phyloP scores from a whole-genome alignment of 257 asterid genomes.

The Verbascum thapsus region DNA sequence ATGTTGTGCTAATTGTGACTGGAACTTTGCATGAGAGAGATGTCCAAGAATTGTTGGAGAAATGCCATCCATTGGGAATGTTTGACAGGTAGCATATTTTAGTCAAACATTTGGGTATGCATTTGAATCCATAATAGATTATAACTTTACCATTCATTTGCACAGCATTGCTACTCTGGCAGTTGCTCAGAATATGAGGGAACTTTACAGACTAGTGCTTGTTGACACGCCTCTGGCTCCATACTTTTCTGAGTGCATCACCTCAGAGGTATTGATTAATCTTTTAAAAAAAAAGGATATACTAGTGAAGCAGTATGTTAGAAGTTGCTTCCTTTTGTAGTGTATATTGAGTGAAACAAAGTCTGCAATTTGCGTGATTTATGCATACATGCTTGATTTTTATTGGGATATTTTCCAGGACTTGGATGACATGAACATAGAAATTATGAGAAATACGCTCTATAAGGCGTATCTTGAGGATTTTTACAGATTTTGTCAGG shows the following conservation, averaged over 20 bases:
- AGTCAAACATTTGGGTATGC: conserved; percentile 9
- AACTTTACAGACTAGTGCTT: conserved; percentile 89
- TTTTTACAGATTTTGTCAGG: conserved; percentile 87
- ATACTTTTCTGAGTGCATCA: conserved; percentile 89
- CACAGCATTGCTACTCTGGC: conserved; percentile 86
- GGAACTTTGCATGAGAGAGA: conserved; percentile 97
- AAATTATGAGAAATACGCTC: conserved; percentile 92
- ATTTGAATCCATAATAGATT: neutral
- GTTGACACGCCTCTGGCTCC: conserved; percentile 97
- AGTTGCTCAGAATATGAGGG: conserved; percentile 96
- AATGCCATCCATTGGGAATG: conserved; percentile 97
- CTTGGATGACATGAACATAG: conserved; percentile 96
- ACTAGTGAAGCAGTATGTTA: neutral
- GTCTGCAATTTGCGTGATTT: neutral
- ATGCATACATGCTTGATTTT: conserved; percentile 11
- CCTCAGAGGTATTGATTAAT: conserved; percentile 72
- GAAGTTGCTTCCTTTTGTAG: conserved; percentile 15
- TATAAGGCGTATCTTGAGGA: conserved; percentile 97
- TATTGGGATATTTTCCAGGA: conserved; percentile 48
- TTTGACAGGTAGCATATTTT: conserved; percentile 77
- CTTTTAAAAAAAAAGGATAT: too few relatives aligned
- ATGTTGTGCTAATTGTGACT: conserved; percentile 88
- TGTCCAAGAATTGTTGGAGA: conserved; percentile 91
- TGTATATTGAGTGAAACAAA: neutral
- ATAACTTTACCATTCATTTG: conserved; percentile 32